A percentile compares a stretch with the other conserved stretches of the same genome.
These are phyloP conservation scores for Botrytis pseudocinerea DNA, from an alignment of 2,329 filamentous ascomycete genomes.

Conservation along the genomic window DNA sequence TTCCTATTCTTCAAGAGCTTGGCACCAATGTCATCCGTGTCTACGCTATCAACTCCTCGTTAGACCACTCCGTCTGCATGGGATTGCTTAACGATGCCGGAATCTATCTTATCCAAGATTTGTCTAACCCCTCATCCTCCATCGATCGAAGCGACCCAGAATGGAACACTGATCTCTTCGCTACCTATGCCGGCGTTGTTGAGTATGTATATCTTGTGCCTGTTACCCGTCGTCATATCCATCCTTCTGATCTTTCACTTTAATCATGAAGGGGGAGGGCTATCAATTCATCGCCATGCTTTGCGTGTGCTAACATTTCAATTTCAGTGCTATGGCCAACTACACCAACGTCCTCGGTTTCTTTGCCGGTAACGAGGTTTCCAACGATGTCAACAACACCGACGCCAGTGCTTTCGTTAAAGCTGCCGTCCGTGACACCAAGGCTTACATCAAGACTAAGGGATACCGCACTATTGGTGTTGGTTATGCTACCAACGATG, in stretches of 20 bases:
- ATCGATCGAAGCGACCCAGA: slow-evolving; percentile 79
- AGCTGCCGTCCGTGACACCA: slow-evolving; percentile 93
- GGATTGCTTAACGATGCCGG: slow-evolving; percentile 74
- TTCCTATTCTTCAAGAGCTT: slow-evolving; percentile 76
- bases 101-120: slow-evolving; percentile 93
- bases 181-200: slow-evolving; percentile 80
- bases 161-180: slow-evolving; percentile 78
- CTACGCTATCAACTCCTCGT: slow-evolving; percentile 82
- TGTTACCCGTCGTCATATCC: neutral
- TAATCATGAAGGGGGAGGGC: neutral
- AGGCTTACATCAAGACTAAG: slow-evolving; percentile 85
- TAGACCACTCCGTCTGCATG: slow-evolving; percentile 85
- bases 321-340: slow-evolving; percentile 59
- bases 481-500: slow-evolving; percentile 95
- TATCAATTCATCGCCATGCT: neutral
- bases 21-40: slow-evolving; percentile 92
- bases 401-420: slow-evolving; percentile 91
- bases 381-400: slow-evolving; percentile 87
- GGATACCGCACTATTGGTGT: slow-evolving; percentile 79
- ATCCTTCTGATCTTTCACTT: neutral
- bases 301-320: slow-evolving; percentile 1
- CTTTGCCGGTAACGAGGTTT: slow-evolving; percentile 98
- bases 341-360: slow-evolving; percentile 95
- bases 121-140: slow-evolving; percentile 77
- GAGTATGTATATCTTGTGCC: slow-evolving; percentile 49